Conservation (phyloP, 139 green algal species). For the Picochlorum sp. region DNA sequence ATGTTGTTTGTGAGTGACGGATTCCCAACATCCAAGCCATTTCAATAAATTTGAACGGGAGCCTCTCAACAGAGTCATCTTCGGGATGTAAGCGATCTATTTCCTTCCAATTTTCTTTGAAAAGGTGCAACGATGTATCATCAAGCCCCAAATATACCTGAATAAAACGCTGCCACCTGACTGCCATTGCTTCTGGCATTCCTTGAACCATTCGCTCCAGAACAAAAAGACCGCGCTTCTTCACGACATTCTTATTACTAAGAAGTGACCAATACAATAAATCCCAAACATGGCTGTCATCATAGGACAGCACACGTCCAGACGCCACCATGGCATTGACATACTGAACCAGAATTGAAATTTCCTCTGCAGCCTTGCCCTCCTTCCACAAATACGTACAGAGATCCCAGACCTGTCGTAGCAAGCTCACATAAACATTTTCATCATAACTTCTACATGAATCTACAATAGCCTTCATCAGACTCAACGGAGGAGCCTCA, state of each 20-base stretch:
- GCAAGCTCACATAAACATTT: no score
- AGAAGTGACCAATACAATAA: conserved; percentile 8
- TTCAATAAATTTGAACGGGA: conserved; percentile 9
- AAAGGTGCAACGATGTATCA: conserved; percentile 20
- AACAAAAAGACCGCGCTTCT: conserved; percentile 22
- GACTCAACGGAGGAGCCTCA: no score
- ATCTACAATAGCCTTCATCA: no score
- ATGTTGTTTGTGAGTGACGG: background rate
- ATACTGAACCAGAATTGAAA: background rate
- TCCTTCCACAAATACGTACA: background rate
- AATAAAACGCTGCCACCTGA: conserved; percentile 9
- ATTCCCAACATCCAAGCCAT: conserved; percentile 13
- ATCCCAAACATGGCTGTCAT: conserved; percentile 1
- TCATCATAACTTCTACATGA: no score
- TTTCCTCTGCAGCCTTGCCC: background rate
- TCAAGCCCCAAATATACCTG: conserved; percentile 21
- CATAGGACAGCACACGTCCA: background rate
- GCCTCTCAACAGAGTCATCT: background rate
- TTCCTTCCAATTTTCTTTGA: conserved; percentile 8
- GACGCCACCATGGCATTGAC: background rate
- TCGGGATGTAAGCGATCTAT: conserved; percentile 17
- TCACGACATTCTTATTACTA: background rate
- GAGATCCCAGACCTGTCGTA: no score
- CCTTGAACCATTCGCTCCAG: conserved; percentile 4
- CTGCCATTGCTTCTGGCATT: background rate